Evolutionary conservation across 2,329 filamentous ascomycete genomes (phyloP).

Genomic region (Westerdykella aurantiaca): DNA sequence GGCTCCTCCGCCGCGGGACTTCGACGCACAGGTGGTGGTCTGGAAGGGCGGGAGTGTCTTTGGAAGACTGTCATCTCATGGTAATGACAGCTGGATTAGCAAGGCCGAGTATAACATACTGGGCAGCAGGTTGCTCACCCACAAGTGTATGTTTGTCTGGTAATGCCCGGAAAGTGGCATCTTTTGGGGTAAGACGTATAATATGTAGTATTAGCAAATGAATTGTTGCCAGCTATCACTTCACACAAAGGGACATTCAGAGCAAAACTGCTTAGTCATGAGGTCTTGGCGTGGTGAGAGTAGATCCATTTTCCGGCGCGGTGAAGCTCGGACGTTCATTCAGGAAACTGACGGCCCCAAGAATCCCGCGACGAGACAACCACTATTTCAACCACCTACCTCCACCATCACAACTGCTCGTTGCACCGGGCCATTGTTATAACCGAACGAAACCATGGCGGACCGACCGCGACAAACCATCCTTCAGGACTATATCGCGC

Average conservation of each 20-base stretch:
- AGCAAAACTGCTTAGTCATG: constrained; percentile 1
- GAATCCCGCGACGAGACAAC: too few relatives aligned
- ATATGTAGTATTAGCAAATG: not conserved
- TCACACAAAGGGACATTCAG: too few relatives aligned
- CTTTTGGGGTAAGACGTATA: too few relatives aligned
- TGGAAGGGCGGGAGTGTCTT: constrained; percentile 99
- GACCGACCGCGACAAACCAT: constrained; percentile 38
- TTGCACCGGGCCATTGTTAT: too few relatives aligned
- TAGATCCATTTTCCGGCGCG: constrained; percentile 16
- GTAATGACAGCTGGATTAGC: constrained; percentile 91
- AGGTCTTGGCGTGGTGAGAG: constrained; percentile 16
- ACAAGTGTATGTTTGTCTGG: constrained; percentile 41
- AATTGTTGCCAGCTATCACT: not conserved
- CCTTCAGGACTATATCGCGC: constrained; percentile 96
- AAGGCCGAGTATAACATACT: constrained; percentile 81
- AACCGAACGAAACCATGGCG: constrained; percentile 14
- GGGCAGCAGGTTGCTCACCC: constrained; percentile 67
- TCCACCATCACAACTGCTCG: not conserved
- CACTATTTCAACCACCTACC: not conserved
- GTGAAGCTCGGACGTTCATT: constrained; percentile 4
- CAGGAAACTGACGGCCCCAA: not conserved
- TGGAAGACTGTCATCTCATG: constrained; percentile 70
- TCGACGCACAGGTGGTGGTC: constrained; percentile 93
- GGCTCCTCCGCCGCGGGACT: constrained; percentile 71
- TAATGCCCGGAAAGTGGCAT: constrained; percentile 8